Evolutionary conservation across 2,329 filamentous ascomycete genomes (phyloP), one percentile per base, ranked within the genome.

Genomic region (Byssochlamys sp.): DNA sequence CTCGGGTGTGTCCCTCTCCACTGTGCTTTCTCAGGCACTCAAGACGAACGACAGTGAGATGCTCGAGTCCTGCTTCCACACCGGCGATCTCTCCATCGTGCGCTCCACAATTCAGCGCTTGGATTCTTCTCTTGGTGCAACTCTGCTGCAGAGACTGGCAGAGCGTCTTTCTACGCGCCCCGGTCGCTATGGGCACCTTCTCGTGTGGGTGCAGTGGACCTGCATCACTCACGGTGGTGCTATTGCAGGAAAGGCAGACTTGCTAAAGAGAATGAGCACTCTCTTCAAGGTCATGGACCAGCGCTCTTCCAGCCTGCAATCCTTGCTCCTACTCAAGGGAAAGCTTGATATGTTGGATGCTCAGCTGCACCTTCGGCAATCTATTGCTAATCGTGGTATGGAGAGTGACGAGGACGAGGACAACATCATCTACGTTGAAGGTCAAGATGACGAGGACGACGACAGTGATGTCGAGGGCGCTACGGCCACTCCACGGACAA

Each of bases 131-230:
- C 84, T 96, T 26, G 91, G 94, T 5, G 87, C 85, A 35, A 81
- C 78, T 6, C 81, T 99, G 9, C 83, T 99, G 58, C 85, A 86
- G 67, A 91, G 90, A 72, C 82, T 99, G 55, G 90, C 94, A 7
- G 88, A 95, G 65, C 84, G 91, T 59, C 83, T 99, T 70, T 87
- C 96, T 74, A 84, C 88, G 63, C 85, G 90, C 51, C 94, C 94
- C 1, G 94, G 92, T 2, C 84, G 94, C 56, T 92, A 94, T 12
- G 91, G 91, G 55, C 89, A 87, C 68, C 83, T 99, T 31, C 91
- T 96, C 82, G 84, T 88, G 14, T 99, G 94, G 91, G 88, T 97
- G 50, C 91, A 96, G 74, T 96, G 91, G 90, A 92, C 90, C 1
- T 83, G 96, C 56, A 85, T 96, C 33, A 87, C 89, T 1, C 94